Evolutionary conservation across 2,329 filamentous ascomycete species (phyloP).

Genomic region (Canariomyces notabilis): DNA sequence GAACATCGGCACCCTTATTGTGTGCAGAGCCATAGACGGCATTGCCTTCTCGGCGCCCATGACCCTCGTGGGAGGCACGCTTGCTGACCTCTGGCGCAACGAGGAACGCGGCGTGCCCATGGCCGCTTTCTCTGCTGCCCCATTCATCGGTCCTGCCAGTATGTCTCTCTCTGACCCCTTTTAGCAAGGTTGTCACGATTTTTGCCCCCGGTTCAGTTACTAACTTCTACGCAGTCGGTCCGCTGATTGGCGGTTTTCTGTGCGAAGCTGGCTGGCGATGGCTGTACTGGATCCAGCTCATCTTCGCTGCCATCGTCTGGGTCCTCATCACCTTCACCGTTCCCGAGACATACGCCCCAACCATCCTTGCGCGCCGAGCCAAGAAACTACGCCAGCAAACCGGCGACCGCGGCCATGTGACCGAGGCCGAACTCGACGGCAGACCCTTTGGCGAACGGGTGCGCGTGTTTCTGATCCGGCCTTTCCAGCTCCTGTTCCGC

Average conservation of each 20-base stretch:
- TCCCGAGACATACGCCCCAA: slow-evolving; percentile 82
- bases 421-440: slow-evolving; percentile 73
- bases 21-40: slow-evolving; percentile 72
- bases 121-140: slow-evolving; percentile 78
- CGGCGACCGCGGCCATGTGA: slow-evolving; percentile 63
- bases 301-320: slow-evolving; percentile 66
- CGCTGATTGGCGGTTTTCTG: slow-evolving; percentile 72
- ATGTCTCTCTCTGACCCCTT: too few relatives aligned
- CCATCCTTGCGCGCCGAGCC: slow-evolving; percentile 66
- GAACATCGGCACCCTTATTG: slow-evolving; percentile 71
- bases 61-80: slow-evolving; percentile 76
- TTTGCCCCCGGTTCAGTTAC: not conserved
- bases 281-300: slow-evolving; percentile 84
- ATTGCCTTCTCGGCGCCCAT: slow-evolving; percentile 83
- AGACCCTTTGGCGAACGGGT: slow-evolving; percentile 65
- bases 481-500: slow-evolving; percentile 77
- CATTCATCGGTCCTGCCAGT: slow-evolving; percentile 74
- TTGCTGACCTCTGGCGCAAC: slow-evolving; percentile 78
- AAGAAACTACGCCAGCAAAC: slow-evolving; percentile 65
- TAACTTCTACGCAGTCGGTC: slow-evolving; percentile 45
- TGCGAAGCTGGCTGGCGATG: slow-evolving; percentile 72
- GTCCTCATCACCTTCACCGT: slow-evolving; percentile 80
- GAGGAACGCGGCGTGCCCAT: slow-evolving; percentile 83
- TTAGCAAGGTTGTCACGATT: too few relatives aligned
- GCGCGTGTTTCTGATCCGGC: slow-evolving; percentile 69